phyloP scores from a whole-genome alignment of 257 asterid genomes.

The Plectranthus barbatus region DNA sequence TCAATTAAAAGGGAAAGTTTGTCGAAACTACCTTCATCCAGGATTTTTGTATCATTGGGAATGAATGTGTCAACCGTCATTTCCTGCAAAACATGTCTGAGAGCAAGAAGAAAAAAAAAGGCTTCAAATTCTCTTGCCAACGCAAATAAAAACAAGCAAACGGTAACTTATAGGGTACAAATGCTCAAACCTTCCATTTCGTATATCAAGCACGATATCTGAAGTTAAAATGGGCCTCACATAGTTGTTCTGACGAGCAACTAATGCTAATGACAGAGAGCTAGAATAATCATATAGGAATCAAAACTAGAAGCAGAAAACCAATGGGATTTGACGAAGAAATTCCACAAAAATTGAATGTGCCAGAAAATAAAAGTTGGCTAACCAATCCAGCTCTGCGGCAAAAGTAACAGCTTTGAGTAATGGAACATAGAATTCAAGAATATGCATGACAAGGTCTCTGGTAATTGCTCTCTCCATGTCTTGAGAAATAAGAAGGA shows the following conservation, averaged over 20 bases:
- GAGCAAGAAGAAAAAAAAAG: constrained; percentile 14
- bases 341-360: constrained; percentile 6
- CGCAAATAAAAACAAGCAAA: neutral
- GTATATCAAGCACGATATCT: constrained; percentile 68
- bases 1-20: constrained; percentile 11
- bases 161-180: constrained; percentile 13
- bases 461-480: constrained; percentile 97
- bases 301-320: constrained; percentile 22
- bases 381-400: constrained; percentile 98
- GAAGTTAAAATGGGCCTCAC: constrained; percentile 84
- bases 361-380: constrained; percentile 13
- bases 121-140: constrained; percentile 7
- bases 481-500: constrained; percentile 35
- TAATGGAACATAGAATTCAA: constrained; percentile 61
- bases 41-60: constrained; percentile 79
- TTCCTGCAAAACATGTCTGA: constrained; percentile 96
- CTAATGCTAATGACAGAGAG: constrained; percentile 69
- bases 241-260: constrained; percentile 95
- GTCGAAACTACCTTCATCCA: constrained; percentile 54
- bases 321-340: constrained; percentile 4
- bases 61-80: constrained; percentile 92
- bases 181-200: constrained; percentile 80
- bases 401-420: constrained; percentile 62
- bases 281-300: constrained; percentile 29
- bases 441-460: constrained; percentile 76